phyloP scores from a whole-genome alignment of 805 yeast species.

The Starmerella cellae region DNA sequence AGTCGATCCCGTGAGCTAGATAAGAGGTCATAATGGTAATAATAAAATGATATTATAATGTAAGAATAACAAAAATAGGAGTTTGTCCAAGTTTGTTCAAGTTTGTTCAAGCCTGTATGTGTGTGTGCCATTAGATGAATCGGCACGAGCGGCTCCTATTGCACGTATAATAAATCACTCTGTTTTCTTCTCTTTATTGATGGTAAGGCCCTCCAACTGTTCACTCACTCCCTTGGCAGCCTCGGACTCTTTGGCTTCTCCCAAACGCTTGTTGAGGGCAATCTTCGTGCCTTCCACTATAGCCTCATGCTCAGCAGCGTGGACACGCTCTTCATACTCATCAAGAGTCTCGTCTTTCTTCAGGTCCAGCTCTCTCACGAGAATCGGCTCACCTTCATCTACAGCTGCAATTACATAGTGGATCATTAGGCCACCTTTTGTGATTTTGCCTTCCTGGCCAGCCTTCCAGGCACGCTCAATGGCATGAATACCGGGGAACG shows the following conservation, averaged over 20 bases:
- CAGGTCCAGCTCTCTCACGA: slow-evolving; percentile 66
- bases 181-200: no score
- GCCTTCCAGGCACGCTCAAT: slow-evolving; percentile 94
- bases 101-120: no score
- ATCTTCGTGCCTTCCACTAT: slow-evolving; percentile 80
- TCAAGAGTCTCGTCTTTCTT: slow-evolving; percentile 63
- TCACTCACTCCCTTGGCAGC: no score
- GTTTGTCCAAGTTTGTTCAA: background rate
- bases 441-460: slow-evolving; percentile 68
- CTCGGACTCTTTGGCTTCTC: no score
- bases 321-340: slow-evolving; percentile 70
- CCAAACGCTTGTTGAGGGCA: no score
- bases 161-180: no score
- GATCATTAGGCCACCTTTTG: slow-evolving; percentile 86
- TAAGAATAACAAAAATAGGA: background rate
- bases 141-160: no score
- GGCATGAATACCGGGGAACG: slow-evolving; percentile 94
- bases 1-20: slow-evolving; percentile 30
- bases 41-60: background rate
- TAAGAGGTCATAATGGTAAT: background rate
- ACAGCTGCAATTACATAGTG: slow-evolving; percentile 94
- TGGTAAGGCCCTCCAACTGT: no score
- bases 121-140: no score
- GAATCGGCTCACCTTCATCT: slow-evolving; percentile 80
- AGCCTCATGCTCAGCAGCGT: slow-evolving; percentile 71